Base-by-base conservation (phyloP, 23 red algal species). In the Agarophyton chilense region DNA sequence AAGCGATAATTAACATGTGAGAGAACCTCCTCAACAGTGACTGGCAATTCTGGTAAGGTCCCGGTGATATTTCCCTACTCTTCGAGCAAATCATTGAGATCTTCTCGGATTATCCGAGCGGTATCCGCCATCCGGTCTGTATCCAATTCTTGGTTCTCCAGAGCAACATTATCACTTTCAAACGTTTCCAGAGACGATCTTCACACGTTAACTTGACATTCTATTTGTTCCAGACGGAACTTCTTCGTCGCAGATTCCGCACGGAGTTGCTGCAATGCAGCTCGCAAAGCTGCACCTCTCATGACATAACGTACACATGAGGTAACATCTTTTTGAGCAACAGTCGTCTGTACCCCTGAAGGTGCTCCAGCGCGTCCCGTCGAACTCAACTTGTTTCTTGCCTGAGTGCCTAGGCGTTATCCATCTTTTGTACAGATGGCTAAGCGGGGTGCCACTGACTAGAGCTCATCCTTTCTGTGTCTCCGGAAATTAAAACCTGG, bases 181-280 rank as follows among this genome's bases (percentile, higher is more conserved):
- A 78, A 46, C 73, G 22, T 51, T 44, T 78, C 73, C 47, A 10
- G 32, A n/a, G n/a, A n/a, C n/a, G n/a, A n/a, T n/a, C n/a, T n/a
- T n/a, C n/a, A n/a, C n/a, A n/a, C n/a, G n/a, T 26, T 38, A 52
- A 41, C 42, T 78, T 44, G 43, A 78, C n/a, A n/a, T n/a, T n/a
- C n/a, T n/a, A n/a, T n/a, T n/a, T n/a, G n/a, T n/a, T n/a, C n/a
- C n/a, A n/a, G n/a, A n/a, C n/a, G n/a, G n/a, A n/a, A n/a, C n/a
- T n/a, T n/a, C n/a, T n/a, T n/a, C n/a, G n/a, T n/a, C n/a, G n/a
- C n/a, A n/a, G n/a, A n/a, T n/a, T n/a, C n/a, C n/a, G n/a, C n/a
- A n/a, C n/a, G n/a, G n/a, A n/a, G n/a, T n/a, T n/a, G n/a, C n/a
- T n/a, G n/a, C n/a, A n/a, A n/a, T n/a, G n/a, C n/a, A n/a, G n/a